Conservation (phyloP, 192 early-diverging fungal genomes). For the Backusella mclennaniae region DNA sequence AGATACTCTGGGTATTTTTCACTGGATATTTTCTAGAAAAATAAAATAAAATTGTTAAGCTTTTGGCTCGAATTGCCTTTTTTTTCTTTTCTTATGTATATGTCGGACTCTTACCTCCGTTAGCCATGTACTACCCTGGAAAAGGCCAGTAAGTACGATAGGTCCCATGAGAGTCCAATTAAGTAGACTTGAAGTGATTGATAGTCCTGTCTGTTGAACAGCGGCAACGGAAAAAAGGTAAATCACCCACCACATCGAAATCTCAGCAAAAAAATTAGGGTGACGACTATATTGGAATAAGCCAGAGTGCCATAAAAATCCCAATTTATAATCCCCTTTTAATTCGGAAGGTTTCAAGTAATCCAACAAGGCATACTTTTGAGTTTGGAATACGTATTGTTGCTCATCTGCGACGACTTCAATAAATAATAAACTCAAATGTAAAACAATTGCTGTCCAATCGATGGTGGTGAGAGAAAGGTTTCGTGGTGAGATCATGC, state of each 20-base stretch:
- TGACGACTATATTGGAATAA: slow-evolving; percentile 77
- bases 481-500: neutral
- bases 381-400: slow-evolving; percentile 71
- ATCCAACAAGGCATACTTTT: slow-evolving; percentile 45
- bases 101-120: slow-evolving; percentile 45
- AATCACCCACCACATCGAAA: slow-evolving; percentile 61
- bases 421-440: slow-evolving; percentile 45
- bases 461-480: slow-evolving; percentile 47
- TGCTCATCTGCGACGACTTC: slow-evolving; percentile 83
- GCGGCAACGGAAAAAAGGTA: slow-evolving; percentile 61
- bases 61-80: neutral
- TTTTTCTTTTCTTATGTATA: neutral
- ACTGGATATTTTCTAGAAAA: slow-evolving; percentile 44
- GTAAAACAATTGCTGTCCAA: slow-evolving; percentile 36
- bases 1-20: slow-evolving; percentile 79
- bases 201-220: neutral
- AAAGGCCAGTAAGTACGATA: slow-evolving; percentile 59
- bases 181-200: slow-evolving; percentile 1
- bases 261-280: slow-evolving; percentile 85
- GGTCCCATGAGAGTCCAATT: slow-evolving; percentile 52
- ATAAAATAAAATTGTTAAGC: neutral
- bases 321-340: slow-evolving; percentile 49
- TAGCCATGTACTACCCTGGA: slow-evolving; percentile 60
- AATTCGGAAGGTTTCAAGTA: slow-evolving; percentile 20
- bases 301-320: slow-evolving; percentile 69